Evolutionary conservation across 2,329 filamentous ascomycete species (phyloP).

Genomic region (Colletotrichum incanum): DNA sequence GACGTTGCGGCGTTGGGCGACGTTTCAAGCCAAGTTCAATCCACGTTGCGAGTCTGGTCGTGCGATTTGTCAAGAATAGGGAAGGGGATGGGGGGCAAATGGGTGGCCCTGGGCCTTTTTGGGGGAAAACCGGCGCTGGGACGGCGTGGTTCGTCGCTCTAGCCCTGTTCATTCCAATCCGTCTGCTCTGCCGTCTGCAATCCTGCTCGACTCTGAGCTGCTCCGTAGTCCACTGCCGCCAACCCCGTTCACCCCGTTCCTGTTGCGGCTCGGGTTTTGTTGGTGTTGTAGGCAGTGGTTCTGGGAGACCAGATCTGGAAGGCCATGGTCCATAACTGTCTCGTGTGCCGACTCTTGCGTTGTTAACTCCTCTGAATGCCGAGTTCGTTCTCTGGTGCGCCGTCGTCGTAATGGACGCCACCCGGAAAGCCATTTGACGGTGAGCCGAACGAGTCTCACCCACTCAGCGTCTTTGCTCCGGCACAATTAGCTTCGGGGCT

Average conservation of each 20-base stretch:
- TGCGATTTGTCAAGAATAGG: constrained; percentile 29
- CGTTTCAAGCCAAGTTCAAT: constrained; percentile 41
- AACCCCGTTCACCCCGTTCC: not conserved
- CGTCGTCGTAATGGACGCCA: constrained; percentile 43
- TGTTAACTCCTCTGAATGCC: constrained; percentile 21
- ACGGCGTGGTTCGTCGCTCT: constrained; percentile 30
- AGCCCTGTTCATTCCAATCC: constrained; percentile 33
- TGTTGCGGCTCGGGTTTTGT: constrained; percentile 42
- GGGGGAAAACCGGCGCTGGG: constrained; percentile 24
- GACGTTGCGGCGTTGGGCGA: constrained; percentile 42
- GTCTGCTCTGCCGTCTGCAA: constrained; percentile 2
- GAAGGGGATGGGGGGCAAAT: constrained; percentile 5
- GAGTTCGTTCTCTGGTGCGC: constrained; percentile 30
- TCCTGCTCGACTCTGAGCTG: not conserved
- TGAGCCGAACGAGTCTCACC: constrained; percentile 38
- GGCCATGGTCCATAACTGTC: constrained; percentile 34
- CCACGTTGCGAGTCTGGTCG: constrained; percentile 35
- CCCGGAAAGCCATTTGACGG: constrained; percentile 42
- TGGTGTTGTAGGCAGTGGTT: constrained; percentile 12
- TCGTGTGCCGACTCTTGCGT: constrained; percentile 24
- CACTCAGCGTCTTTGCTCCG: constrained; percentile 29
- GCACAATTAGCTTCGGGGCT: constrained; percentile 33
- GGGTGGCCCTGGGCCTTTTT: not conserved
- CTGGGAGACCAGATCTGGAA: constrained; percentile 25
- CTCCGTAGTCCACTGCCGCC: not conserved